Percentiles rank a stretch among this genome's conserved stretches.
Evolutionary conservation across 73 alveolate genomes (phyloP).

Genomic region (Tetrahymena borealis): DNA sequence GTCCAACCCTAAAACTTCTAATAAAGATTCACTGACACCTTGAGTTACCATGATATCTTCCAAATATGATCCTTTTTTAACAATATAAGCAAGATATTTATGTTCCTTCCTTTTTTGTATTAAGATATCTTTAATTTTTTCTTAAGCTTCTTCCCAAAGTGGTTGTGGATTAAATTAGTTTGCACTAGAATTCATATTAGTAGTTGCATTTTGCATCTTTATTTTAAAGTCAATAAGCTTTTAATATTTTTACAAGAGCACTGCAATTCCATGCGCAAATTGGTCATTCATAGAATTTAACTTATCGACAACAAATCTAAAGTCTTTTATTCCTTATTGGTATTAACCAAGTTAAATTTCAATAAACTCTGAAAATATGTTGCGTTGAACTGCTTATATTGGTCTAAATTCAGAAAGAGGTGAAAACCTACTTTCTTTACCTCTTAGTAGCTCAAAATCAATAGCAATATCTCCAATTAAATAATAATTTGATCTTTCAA

Average conservation of each 20-base stretch:
- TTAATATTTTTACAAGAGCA: background rate
- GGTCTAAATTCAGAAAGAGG: constrained; percentile 1
- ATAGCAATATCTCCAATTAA: background rate
- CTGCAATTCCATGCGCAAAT: background rate
- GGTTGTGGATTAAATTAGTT: background rate
- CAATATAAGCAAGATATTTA: background rate
- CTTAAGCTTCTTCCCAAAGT: background rate
- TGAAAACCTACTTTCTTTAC: background rate
- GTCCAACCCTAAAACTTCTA: background rate
- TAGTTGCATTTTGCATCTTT: background rate
- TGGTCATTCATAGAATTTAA: background rate
- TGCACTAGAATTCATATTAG: background rate
- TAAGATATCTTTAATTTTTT: background rate
- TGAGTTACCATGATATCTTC: background rate
- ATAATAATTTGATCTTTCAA: background rate
- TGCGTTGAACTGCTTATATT: background rate
- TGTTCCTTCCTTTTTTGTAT: background rate
- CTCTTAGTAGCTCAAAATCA: background rate
- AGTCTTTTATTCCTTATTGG: background rate
- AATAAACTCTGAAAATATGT: background rate
- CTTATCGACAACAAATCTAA: background rate
- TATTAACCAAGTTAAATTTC: background rate
- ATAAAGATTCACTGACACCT: background rate
- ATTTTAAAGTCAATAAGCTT: background rate
- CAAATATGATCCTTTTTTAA: background rate